phyloP scores from a whole-genome alignment of 208 protist genomes.

The Acanthamoeba royreba region DNA sequence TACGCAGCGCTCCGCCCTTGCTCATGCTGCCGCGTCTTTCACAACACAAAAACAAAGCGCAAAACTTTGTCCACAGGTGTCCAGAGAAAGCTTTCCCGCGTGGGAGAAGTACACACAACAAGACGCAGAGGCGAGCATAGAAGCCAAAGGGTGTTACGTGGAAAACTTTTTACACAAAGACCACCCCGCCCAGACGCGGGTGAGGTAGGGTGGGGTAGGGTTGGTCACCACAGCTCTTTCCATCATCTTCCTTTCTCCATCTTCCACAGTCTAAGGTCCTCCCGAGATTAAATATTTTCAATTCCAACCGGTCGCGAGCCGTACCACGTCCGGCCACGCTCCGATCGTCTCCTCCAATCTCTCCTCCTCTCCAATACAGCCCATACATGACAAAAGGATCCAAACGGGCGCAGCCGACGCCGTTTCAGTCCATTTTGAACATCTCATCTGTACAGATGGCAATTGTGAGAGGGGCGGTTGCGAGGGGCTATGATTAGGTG shows the following conservation, averaged over 20 bases:
- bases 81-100: neutral
- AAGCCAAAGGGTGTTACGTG: neutral
- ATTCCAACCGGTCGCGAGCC: too few relatives aligned
- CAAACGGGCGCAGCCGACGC: neutral
- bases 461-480: neutral
- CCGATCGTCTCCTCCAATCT: neutral
- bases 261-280: neutral
- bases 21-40: neutral
- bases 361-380: neutral
- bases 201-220: neutral
- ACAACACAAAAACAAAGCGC: neutral
- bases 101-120: neutral
- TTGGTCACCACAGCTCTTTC: neutral
- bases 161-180: conserved; percentile 33
- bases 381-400: neutral
- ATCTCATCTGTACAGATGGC: neutral
- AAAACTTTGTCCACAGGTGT: too few relatives aligned
- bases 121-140: neutral
- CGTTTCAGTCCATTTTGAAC: conserved; percentile 12
- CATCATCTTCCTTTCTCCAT: neutral
- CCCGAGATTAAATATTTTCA: neutral
- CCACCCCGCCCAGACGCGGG: too few relatives aligned
- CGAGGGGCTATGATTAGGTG: neutral
- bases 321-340: too few relatives aligned
- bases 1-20: neutral